Evolutionary conservation across 1,139 yeast genomes (phyloP), one percentile per base, ranked within the genome.

Genomic region (Yamadazyma mexicana): DNA sequence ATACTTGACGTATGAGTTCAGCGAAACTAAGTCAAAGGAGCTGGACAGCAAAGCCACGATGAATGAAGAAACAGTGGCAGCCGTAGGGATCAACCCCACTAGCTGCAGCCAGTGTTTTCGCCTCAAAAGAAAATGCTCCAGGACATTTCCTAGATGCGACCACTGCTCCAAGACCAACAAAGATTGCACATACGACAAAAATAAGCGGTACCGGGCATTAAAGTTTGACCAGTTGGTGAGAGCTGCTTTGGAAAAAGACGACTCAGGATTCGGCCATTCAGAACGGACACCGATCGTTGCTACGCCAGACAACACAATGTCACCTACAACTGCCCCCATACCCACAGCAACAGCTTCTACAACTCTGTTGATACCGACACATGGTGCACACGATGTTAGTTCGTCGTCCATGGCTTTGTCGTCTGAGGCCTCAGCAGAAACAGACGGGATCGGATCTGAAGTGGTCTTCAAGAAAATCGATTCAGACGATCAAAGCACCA

Each of bases 81-180:
- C 17, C n/a, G 20, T 7, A 4, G 36, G 38, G 2, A n/a, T 36
- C 12, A 29, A 65, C 42, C 59, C 68, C 10, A 62, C 59, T 45
- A 67, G 67, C 54, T 69, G 77, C 44, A 61, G 58, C 34, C 50
- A 75, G 28, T 71, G 77, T 51, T 69, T 67, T 42, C 50, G 69
- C 25, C 54, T 69, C 40, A 71, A 71, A 56, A 68, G 70, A 44
- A 69, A 68, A 44, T 71, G 76, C 42, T 60, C 64, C 37, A 51
- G 73, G 37, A 58, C 59, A 23, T 60, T 61, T 42, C 75, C 76
- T 4, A 55, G 50, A 39, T 71, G 77, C 44, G 48, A 57, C 16
- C 62, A 66, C 43, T 71, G 77, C 47, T 36, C 37, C 18, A 61
- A 59, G 41, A 57, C 71, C 1, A 60, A 64, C 1, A 50, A 66